Base-by-base conservation (phyloP, 1,139 yeast genomes). In the Candida labiduridarum region DNA sequence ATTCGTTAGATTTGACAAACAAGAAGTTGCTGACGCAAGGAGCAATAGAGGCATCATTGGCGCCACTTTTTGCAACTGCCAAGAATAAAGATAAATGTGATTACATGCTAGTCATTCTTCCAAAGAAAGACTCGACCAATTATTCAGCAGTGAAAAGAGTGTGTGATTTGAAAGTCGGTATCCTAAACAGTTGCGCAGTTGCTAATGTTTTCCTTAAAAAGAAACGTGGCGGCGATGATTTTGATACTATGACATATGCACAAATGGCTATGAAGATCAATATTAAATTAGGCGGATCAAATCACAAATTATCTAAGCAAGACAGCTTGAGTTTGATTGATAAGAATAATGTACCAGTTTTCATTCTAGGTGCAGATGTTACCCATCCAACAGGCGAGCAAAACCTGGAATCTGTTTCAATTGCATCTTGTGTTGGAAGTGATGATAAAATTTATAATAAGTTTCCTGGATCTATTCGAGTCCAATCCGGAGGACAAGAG, bases 331-430 rank as follows among this genome's bases (percentile, higher is more conserved):
- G 47, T 10, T 51, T 54, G 18, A 29, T 51, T 47, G 57, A 54
- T 47, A 35, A 27, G 10, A 41, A 48, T 18, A 53, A 51, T 12
- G 50, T 46, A 1, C 57, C 57, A 10, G 47, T 52, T 5, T 48
- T 51, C 41, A 54, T 54, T 31, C 50, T 54, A 30, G 57, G 57
- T 36, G 57, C 57, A 29, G 57, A 54, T 48, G 57, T 54, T 25
- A 53, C 55, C 14, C 57, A 54, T 44, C 57, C 56, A 42, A 50
- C 52, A 15, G 50, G 53, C 14, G 46, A 49, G 35, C 35, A 38
- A 30, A 51, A 48, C 27, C 34, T 39, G 6, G 51, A 52, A 31
- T 47, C 52, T 4, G 56, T 54, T 34, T 53, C 57, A 8, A 46
- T 54, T 35, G 57, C 57, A n/a, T 49, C 57, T 10, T 55, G 53